These are phyloP conservation scores for Puccinia hordei DNA, from an alignment of 1,284 basidiomycete genomes.

Conservation along the genomic window DNA sequence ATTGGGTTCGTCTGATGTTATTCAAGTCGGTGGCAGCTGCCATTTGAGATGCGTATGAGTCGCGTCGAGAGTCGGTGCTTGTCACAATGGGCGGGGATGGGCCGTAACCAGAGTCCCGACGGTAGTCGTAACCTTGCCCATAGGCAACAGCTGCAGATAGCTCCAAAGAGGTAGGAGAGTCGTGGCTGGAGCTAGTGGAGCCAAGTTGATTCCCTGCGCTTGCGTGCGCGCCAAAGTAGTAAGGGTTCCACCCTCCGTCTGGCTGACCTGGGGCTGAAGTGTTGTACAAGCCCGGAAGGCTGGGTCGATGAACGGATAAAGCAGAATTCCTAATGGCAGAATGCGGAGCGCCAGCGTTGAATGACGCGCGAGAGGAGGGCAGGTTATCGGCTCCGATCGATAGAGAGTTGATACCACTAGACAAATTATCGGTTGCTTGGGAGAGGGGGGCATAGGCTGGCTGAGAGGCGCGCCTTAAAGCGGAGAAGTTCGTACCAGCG, in stretches of 20 bases:
- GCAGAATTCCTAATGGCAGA: constrained; percentile 6
- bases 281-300: constrained; percentile 43
- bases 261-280: neutral
- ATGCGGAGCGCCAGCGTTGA: constrained; percentile 37
- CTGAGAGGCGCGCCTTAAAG: constrained; percentile 43
- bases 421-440: constrained; percentile 20
- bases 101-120: constrained; percentile 48
- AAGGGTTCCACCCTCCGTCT: constrained; percentile 49
- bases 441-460: constrained; percentile 29
- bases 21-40: constrained; percentile 24
- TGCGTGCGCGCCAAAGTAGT: constrained; percentile 35
- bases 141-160: constrained; percentile 44
- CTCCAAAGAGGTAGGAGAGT: constrained; percentile 29
- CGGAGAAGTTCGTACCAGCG: constrained; percentile 33
- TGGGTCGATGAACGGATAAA: constrained; percentile 38
- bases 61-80: constrained; percentile 35
- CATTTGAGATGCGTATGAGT: constrained; percentile 32
- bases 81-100: constrained; percentile 42
- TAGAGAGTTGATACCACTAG: constrained; percentile 20
- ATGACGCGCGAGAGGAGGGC: constrained; percentile 35
- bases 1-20: constrained; percentile 47
- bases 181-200: constrained; percentile 19
- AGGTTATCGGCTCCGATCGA: constrained; percentile 13
- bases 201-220: constrained; percentile 2
- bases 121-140: constrained; percentile 46